These are phyloP conservation scores for Globisporangium polare DNA, from an alignment of 352 stramenopile species.

Conservation along the genomic window DNA sequence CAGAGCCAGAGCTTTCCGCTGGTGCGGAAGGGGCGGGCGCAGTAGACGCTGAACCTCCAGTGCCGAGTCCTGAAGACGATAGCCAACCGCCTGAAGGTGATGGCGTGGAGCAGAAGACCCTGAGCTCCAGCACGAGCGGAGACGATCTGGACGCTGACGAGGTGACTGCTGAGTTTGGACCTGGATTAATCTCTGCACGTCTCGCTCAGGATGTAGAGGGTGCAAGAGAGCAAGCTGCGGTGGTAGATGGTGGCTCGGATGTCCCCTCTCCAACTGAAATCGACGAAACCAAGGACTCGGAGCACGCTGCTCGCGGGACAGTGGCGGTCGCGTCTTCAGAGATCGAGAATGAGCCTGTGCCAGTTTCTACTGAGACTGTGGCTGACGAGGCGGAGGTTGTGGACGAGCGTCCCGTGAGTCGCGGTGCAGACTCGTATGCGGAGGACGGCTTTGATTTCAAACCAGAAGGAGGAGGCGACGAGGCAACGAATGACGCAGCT, in stretches of 20 bases:
- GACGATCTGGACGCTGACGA: constrained; percentile 37
- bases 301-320: background rate
- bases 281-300: background rate
- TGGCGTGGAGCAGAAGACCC: background rate
- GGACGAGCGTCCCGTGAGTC: constrained; percentile 8
- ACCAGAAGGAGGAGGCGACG: background rate
- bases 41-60: background rate
- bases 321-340: background rate
- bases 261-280: background rate
- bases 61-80: background rate
- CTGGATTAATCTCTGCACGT: background rate
- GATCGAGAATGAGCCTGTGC: background rate
- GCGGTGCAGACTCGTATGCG: constrained; percentile 13
- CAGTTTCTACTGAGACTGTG: background rate
- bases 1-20: background rate
- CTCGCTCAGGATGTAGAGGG: background rate
- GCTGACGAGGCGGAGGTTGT: background rate
- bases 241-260: background rate
- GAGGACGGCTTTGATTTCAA: constrained; percentile 15
- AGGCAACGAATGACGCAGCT: background rate
- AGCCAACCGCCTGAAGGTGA: background rate
- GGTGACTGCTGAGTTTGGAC: background rate
- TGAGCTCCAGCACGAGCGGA: constrained; percentile 28
- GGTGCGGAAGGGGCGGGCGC: background rate
- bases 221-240: background rate